Evolutionary conservation across 371 early-diverging fungal species (phyloP), one percentile per base, ranked within the genome.

Genomic region (Zopfochytrium polystomum): DNA sequence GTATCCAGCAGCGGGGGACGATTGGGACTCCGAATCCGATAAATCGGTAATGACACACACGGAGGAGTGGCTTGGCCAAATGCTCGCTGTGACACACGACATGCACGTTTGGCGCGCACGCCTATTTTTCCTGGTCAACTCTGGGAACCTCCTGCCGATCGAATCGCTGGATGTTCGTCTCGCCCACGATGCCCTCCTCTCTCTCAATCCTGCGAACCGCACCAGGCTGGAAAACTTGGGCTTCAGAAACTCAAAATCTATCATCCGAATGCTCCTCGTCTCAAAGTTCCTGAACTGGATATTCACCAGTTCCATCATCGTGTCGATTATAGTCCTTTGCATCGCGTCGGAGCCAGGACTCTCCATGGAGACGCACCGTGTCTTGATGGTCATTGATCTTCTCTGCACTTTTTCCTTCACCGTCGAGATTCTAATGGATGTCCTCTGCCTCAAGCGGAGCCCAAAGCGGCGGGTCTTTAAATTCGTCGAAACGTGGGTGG

Each of bases 371-470:
- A 23, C 29, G 11, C 29, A 44, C 2, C 4, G 7, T 5, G 25
- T 26, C 25, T 42, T 65, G 18, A 58, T 63, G 29, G 4, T 18
- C 23, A 29, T 58, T 11, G 64, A 63, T 32, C 11, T 23, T 31
- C 30, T 23, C 29, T 63, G 58, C 51, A 51, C 52, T 13, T 20
- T 33, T 33, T 15, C 42, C 4, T 63, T 63, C 43, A 29, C 44
- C 51, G 26, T 50, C 9, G 64, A 63, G 35, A 50, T 63, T 49
- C 20, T 56, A 7, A 13, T 63, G 25, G 58, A 63, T 29, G 11
- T n/a, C 3, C 15, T 58, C 13, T 63, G 25, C 9, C 11, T 18
- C 44, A 11, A n/a, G 23, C 34, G 13, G 18, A 23, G 7, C 52
- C 29, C 13, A 57, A 26, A 3, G 26, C 44, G 13, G 47, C 46